Evolutionary conservation across 768 basidiomycete genomes (phyloP).

Genomic region (Termitomyces sp.): DNA sequence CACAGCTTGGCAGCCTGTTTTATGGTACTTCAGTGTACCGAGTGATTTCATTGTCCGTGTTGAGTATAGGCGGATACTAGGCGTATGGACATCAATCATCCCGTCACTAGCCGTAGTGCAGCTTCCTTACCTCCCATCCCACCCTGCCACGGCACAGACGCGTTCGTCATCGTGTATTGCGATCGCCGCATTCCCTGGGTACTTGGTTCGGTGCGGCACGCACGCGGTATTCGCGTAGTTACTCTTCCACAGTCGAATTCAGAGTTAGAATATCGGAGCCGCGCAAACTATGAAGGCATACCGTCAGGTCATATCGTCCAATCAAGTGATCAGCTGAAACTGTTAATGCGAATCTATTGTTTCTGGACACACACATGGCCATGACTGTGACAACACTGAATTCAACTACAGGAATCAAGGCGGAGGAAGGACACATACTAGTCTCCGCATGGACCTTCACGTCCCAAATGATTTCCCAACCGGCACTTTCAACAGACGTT

Average conservation of each 20-base stretch:
- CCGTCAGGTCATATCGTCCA: constrained; percentile 60
- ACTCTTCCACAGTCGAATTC: not conserved
- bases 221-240: constrained; percentile 6
- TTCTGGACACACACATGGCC: constrained; percentile 73
- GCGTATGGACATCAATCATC: not conserved
- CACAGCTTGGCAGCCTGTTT: constrained; percentile 70
- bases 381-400: constrained; percentile 53
- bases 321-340: constrained; percentile 85
- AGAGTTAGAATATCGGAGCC: not conserved
- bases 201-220: constrained; percentile 53
- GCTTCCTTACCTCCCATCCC: constrained; percentile 80
- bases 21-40: constrained; percentile 83
- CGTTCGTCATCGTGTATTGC: constrained; percentile 72
- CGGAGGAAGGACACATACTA: constrained; percentile 41
- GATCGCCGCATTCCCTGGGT: constrained; percentile 79
- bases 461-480: constrained; percentile 74
- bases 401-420: not conserved
- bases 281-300: constrained; percentile 19
- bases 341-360: constrained; percentile 62
- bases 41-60: constrained; percentile 79
- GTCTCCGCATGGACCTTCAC: constrained; percentile 70
- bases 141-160: constrained; percentile 87
- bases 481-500: constrained; percentile 65
- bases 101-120: not conserved
- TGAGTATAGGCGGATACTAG: constrained; percentile 80